These are phyloP conservation scores for Elsinoe perseae DNA, from an alignment of 2,329 filamentous ascomycete species.

Conservation along the genomic window DNA sequence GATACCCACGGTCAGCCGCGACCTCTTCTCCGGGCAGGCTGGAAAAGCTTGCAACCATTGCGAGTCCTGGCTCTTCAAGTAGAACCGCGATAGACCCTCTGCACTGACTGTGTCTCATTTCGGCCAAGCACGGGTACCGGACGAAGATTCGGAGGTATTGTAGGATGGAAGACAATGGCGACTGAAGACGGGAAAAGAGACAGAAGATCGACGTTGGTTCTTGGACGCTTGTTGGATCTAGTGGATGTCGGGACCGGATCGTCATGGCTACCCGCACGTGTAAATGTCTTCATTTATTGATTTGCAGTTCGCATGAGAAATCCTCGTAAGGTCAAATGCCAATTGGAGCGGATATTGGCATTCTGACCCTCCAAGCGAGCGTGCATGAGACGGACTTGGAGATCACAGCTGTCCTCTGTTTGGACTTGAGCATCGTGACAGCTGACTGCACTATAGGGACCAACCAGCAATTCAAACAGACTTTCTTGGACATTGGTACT, in stretches of 20 bases:
- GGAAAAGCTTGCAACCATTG: not conserved
- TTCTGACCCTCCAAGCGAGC: not conserved
- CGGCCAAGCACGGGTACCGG: not conserved
- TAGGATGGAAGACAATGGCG: not conserved
- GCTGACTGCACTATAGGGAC: not conserved
- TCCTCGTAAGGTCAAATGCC: not conserved
- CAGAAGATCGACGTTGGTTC: constrained; percentile 9
- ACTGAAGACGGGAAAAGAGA: not conserved
- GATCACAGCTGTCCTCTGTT: not conserved
- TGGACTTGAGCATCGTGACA: not conserved
- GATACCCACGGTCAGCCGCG: not conserved
- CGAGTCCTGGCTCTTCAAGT: too few species aligned
- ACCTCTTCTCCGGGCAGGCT: constrained; percentile 4
- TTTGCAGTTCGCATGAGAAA: constrained; percentile 4
- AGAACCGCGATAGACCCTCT: not conserved
- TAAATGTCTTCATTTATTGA: not conserved
- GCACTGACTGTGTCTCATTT: not conserved
- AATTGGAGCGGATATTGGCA: constrained; percentile 1
- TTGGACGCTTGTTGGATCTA: constrained; percentile 8
- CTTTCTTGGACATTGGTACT: not conserved
- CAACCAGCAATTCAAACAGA: too few species aligned
- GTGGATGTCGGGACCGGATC: constrained; percentile 4
- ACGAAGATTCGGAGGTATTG: not conserved
- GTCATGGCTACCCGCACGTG: constrained; percentile 10
- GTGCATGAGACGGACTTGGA: not conserved